Percentiles rank a stretch among this genome's conserved stretches.
phyloP scores from a whole-genome alignment of 768 basidiomycete genomes.

The Tricholoma flavovirens region DNA sequence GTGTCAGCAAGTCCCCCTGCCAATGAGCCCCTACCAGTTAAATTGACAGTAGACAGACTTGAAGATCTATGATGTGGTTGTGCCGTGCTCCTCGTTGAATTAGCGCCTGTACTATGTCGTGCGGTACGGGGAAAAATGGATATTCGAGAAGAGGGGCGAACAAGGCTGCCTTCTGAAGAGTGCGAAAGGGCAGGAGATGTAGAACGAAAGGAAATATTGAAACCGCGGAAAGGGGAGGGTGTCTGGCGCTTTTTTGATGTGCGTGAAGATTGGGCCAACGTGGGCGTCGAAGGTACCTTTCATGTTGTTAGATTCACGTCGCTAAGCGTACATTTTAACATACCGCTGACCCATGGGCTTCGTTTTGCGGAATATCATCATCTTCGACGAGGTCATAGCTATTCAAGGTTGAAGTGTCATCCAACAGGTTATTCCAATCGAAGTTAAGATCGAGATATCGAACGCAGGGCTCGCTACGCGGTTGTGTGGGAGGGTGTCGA shows the following conservation, averaged over 20 bases:
- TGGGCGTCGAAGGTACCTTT: slow-evolving; percentile 31
- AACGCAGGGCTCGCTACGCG: slow-evolving; percentile 32
- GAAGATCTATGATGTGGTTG: slow-evolving; percentile 42
- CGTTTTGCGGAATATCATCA: slow-evolving; percentile 39
- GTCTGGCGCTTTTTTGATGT: slow-evolving; percentile 30
- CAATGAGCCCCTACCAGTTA: slow-evolving; percentile 3
- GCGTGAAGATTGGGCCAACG: slow-evolving; percentile 27
- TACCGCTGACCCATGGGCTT: slow-evolving; percentile 14
- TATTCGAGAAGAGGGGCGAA: slow-evolving; percentile 33
- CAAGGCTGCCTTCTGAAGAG: slow-evolving; percentile 26
- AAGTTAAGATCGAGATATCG: slow-evolving; percentile 34
- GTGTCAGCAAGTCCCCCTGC: slow-evolving; percentile 8
- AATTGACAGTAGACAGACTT: slow-evolving; percentile 41
- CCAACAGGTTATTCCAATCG: slow-evolving; percentile 14
- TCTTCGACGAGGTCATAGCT: slow-evolving; percentile 49
- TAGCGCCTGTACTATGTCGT: slow-evolving; percentile 28
- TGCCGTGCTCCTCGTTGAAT: slow-evolving; percentile 17
- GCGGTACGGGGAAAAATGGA: slow-evolving; percentile 40
- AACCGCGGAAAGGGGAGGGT: slow-evolving; percentile 35
- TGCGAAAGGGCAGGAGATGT: slow-evolving; percentile 33
- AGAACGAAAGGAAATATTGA: slow-evolving; percentile 40
- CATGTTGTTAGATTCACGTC: slow-evolving; percentile 1
- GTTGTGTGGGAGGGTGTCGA: slow-evolving; percentile 12
- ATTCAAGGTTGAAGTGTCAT: slow-evolving; percentile 30
- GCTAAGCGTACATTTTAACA: background rate